Percentiles rank a stretch among this genome's conserved stretches.
Conservation (phyloP, 495 filamentous ascomycete genomes). For the Pyrenopolyporus hunteri region DNA sequence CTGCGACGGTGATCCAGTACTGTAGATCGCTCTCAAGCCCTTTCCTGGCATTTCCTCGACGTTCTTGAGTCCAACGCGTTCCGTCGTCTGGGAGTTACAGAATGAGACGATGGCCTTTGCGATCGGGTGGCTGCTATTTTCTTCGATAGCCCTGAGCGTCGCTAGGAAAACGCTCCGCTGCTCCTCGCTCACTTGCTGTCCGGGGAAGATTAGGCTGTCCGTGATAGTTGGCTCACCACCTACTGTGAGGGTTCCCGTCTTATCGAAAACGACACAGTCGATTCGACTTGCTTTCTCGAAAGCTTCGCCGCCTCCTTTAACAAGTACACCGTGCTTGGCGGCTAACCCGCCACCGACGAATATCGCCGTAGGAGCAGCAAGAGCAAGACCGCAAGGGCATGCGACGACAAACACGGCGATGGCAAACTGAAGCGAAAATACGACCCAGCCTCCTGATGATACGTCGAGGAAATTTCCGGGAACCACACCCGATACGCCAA, state of each 20-base stretch:
- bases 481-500: slow-evolving; percentile 73
- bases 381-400: slow-evolving; percentile 89
- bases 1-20: slow-evolving; percentile 40
- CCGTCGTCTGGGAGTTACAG: slow-evolving; percentile 55
- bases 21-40: slow-evolving; percentile 76
- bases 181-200: slow-evolving; percentile 39
- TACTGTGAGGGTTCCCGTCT: slow-evolving; percentile 90
- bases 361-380: slow-evolving; percentile 91
- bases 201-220: slow-evolving; percentile 65
- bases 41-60: slow-evolving; percentile 81
- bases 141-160: slow-evolving; percentile 72
- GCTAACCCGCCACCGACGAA: slow-evolving; percentile 91
- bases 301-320: slow-evolving; percentile 94
- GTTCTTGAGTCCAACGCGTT: slow-evolving; percentile 49
- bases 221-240: slow-evolving; percentile 83
- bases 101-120: slow-evolving; percentile 79
- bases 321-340: slow-evolving; percentile 85
- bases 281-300: slow-evolving; percentile 91
- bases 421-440: slow-evolving; percentile 89
- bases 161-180: slow-evolving; percentile 43
- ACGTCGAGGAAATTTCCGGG: slow-evolving; percentile 69
- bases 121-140: slow-evolving; percentile 85
- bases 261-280: slow-evolving; percentile 92
- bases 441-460: slow-evolving; percentile 77
- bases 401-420: slow-evolving; percentile 96